Base-by-base conservation (phyloP, 2,329 filamentous ascomycete genomes). In the Xenoacremonium recifei region DNA sequence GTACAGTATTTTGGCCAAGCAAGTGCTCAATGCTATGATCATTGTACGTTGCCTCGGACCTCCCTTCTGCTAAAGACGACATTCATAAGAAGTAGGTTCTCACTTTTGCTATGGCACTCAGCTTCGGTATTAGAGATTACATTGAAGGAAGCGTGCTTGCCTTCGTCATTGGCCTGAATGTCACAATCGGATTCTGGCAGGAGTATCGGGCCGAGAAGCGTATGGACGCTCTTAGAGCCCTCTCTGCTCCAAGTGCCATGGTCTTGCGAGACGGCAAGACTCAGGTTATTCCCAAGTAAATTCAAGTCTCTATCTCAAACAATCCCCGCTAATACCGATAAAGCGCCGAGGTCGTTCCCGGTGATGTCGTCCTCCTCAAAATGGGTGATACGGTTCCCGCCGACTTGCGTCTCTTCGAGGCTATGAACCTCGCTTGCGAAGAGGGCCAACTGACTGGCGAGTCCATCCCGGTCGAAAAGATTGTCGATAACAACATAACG, bases 361-460 rank as follows among this genome's bases (percentile, higher is more conserved):
- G 86, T 31, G 86, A 90, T 48, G 73, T 89, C 42, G 72, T 84
- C 45, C 67, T 77, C 27, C 71, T 84, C 55, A 84, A 79, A 67
- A 85, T 80, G 65, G 86, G 86, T 45, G 85, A 89, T 62, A 87
- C 84, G 4, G 77, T 89, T 30, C 85, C 86, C 9, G 86, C 86
- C 27, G 86, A 90, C 57, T 63, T 89, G 30, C 80, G 84, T 40
- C 64, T 85, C 16, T 76, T 87, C 51, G 83, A 89, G 56, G 79
- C 77, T 45, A 87, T 91, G 78, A 92, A 93, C 61, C 74, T 90
- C 34, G 81, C 82, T 47, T 89, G 85, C 57, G 89, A 95, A 54
- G 86, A 90, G 64, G 83, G 84, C 34, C 80, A 86, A 37, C 75
- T 90, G 33, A 90, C 87, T 6, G 87, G 87, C 57, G 87, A 91